Percentiles rank a stretch among this genome's conserved stretches.
These are phyloP conservation scores for Candida krabiensis DNA, from an alignment of 805 yeast genomes.

Conservation along the genomic window DNA sequence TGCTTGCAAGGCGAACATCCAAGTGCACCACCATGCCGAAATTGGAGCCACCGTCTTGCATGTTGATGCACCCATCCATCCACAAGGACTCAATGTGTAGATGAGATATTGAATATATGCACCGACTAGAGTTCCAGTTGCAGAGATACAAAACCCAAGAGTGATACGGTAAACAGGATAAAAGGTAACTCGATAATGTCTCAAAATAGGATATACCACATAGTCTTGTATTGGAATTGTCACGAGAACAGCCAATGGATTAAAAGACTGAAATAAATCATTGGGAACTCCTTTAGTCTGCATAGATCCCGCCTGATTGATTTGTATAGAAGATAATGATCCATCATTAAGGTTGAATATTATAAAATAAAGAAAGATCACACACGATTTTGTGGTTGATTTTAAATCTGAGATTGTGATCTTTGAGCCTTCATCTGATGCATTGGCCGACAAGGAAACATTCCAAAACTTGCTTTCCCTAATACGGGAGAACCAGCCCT, in stretches of 20 bases:
- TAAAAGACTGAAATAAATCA: constrained; percentile 53
- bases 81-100: constrained; percentile 48
- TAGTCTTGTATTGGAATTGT: constrained; percentile 50
- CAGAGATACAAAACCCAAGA: constrained; percentile 47
- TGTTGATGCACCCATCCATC: constrained; percentile 29
- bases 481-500: constrained; percentile 41
- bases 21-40: constrained; percentile 34
- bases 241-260: constrained; percentile 51
- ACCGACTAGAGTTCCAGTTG: constrained; percentile 47
- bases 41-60: constrained; percentile 28
- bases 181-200: constrained; percentile 39
- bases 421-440: neutral
- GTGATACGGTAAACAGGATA: constrained; percentile 45
- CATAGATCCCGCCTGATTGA: constrained; percentile 54
- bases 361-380: constrained; percentile 44
- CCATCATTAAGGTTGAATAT: constrained; percentile 42
- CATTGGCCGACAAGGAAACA: constrained; percentile 20
- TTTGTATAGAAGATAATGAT: constrained; percentile 47
- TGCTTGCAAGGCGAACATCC: constrained; percentile 44
- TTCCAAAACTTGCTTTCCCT: constrained; percentile 43
- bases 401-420: constrained; percentile 41
- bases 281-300: constrained; percentile 53
- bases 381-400: constrained; percentile 43
- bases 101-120: constrained; percentile 46
- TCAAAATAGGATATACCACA: constrained; percentile 44